phyloP scores from a whole-genome alignment of 371 early-diverging fungal genomes.

The Gilbertella persicaria region DNA sequence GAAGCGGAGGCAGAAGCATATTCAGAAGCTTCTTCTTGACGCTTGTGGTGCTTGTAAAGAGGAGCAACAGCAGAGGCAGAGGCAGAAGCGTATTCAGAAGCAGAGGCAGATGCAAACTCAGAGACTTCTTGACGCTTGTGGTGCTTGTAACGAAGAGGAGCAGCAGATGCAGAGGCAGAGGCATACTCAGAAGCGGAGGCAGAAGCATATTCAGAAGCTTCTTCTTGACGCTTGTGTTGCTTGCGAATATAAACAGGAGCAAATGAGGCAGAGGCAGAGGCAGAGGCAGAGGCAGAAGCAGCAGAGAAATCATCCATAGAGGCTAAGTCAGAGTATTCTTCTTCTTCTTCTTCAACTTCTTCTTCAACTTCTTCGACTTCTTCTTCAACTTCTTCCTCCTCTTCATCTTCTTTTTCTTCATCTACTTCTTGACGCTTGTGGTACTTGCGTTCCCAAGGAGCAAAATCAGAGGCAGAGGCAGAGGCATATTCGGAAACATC shows the following conservation, averaged over 20 bases:
- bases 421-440: neutral
- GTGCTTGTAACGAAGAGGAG: neutral
- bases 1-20: neutral
- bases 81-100: neutral
- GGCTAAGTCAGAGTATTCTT: neutral
- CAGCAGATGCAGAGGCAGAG: conserved; percentile 5
- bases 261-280: conserved; percentile 4
- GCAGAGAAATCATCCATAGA: neutral
- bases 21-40: conserved; percentile 2
- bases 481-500: neutral
- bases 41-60: neutral
- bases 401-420: neutral
- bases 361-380: neutral
- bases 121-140: neutral
- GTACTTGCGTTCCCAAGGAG: neutral
- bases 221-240: neutral
- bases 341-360: neutral
- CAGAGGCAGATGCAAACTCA: neutral
- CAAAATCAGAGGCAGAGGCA: neutral
- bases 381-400: neutral
- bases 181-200: neutral
- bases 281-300: neutral
- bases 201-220: conserved; percentile 5
- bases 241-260: neutral
- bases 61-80: conserved; percentile 2